Evolutionary conservation across 345 rosid genomes (phyloP), one percentile per base, ranked within the genome.

Genomic region (Brassica nigra): DNA sequence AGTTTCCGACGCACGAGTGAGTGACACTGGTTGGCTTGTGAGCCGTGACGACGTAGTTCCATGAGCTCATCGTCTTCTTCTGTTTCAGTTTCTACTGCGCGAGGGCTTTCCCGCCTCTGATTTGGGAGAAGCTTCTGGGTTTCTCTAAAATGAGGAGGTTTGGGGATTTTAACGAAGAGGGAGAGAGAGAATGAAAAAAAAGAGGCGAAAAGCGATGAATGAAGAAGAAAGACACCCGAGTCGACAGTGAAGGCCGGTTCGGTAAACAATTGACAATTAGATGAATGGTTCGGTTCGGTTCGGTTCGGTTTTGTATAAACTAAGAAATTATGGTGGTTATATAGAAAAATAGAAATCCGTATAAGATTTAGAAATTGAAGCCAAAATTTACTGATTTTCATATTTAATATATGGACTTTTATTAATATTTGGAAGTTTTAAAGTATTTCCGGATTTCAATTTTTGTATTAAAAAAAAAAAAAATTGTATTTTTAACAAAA

Each of bases 1-100:
- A 91, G 87, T 95, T 95, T 83, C 99, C 99, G 65, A 95, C 99
- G 74, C 98, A 93, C 0, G 99, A 95, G 84, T 95, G 97, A 62
- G 97, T 89, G 52, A 44, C 52, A 44, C 52, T 44, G 52, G 52
- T 44, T 4, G 52, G 52, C 15, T 44, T 44, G 15, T 44, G 52
- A 44, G 52, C 52, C 52, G 52, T 44, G 5, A 44, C 52, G 15
- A 44, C 52, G 52, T 44, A 52, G 8, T n/a, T n/a, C 20, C 20
- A 52, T 5, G 20, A n/a, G 58, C 20, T 52, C 58, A 52, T 59
- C 74, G 61, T 74, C 66, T 69, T 63, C 47, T 29, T 9, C 4
- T 1, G 58, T n/a, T 52, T 52, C 8, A 52, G 20, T 52, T 2
- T 52, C 20, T n/a, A 52, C 54, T 47, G 14, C 6, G 54, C 2